Evolutionary conservation across 805 yeast genomes (phyloP), one percentile per base, ranked within the genome.

Genomic region (Candida peoriensis): DNA sequence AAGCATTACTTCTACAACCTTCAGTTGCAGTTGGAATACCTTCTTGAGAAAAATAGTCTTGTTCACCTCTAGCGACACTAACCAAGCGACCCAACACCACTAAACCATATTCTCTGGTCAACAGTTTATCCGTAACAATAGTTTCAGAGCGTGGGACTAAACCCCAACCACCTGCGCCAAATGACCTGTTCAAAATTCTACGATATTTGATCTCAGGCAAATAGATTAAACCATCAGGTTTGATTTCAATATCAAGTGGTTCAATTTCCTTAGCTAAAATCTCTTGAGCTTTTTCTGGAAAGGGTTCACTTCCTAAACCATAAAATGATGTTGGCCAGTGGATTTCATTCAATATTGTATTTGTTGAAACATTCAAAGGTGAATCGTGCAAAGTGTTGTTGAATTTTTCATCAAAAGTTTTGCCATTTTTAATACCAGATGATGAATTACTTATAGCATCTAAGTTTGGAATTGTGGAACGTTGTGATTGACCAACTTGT

Each of bases 141-240:
- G 95, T 82, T 44, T 84, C 90, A 0, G 95, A 78, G 37, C 98
- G 67, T 9, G 98, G 97, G 1, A 94, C 96, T 37, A 93, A 66
- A 1, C 97, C 97, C 98, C 98, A 93, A 2, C 95, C 97, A 19
- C 98, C 98, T 6, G 98, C 96, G 4, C 98, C 98, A 66, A 93
- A 90, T 0, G 97, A 94, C 24, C 70, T 70, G 60, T 90, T 90
- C 46, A 93, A 61, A 16, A 89, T 81, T 29, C 98, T 72, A 45
- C 98, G 74, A 56, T 93, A 93, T 56, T 90, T 90, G 61, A 93
- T 93, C 57, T 93, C 98, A 0, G 98, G 98, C 30, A 93, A 64
- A 51, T 86, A 93, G 7, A 93, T 59, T 33, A 93, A 64, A 12
- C 97, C 97, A 57, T 93, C 98, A 1, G 97, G 97, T 41, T 90